A percentile compares a stretch with the other conserved stretches of the same genome.
Evolutionary conservation across 257 asterid genomes (phyloP).

Genomic region (Solanum medicagineum): DNA sequence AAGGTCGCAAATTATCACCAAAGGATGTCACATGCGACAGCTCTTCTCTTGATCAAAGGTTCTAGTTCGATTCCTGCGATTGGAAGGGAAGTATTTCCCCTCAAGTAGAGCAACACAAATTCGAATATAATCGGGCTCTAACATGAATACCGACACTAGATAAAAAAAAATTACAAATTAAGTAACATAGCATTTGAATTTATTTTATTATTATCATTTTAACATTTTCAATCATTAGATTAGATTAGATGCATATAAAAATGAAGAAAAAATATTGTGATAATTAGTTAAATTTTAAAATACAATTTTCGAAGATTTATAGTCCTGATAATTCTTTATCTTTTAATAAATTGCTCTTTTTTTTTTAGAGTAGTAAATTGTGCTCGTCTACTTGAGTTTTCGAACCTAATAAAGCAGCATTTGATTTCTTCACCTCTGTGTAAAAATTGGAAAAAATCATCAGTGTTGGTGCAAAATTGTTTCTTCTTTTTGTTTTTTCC

Average conservation of each 20-base stretch:
- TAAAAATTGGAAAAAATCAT: neutral
- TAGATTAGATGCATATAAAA: neutral
- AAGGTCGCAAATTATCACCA: no score
- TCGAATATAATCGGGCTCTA: no score
- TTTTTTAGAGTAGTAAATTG: neutral
- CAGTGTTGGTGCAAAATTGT: neutral
- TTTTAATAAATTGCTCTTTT: neutral
- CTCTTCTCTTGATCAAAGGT: no score
- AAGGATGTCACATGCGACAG: no score
- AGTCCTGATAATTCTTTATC: no score
- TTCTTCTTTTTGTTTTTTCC: neutral
- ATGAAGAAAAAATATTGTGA: neutral
- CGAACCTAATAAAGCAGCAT: neutral
- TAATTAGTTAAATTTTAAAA: neutral
- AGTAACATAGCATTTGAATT: neutral
- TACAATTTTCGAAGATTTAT: no score
- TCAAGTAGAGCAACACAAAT: no score
- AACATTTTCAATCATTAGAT: neutral
- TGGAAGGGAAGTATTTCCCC: no score
- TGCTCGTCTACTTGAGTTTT: neutral
- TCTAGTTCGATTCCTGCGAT: no score
- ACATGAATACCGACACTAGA: no score
- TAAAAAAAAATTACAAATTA: neutral
- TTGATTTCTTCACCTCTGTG: neutral
- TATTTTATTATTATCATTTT: neutral